Percentiles rank a stretch among this genome's conserved stretches.
phyloP scores from a whole-genome alignment of 331 rosid species.

The Quercus tomentella region DNA sequence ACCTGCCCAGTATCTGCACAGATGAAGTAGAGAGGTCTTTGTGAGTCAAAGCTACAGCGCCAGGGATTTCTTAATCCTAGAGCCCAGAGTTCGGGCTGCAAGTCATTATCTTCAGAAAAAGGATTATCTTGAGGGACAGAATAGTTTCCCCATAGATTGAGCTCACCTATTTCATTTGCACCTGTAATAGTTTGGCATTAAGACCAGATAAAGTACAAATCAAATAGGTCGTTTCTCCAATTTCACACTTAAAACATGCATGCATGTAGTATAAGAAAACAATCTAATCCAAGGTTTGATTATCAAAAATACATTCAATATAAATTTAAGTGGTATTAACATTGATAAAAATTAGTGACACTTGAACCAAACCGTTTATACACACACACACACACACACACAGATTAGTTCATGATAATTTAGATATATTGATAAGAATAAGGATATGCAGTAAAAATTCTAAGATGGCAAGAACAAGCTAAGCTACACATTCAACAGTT shows the following conservation, averaged over 20 bases:
- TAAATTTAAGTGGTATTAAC: no score
- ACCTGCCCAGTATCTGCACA: constrained; percentile 37
- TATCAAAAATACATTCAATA: no score
- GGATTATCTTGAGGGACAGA: constrained; percentile 35
- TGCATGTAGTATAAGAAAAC: neutral
- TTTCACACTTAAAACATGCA: neutral
- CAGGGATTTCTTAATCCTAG: constrained; percentile 30
- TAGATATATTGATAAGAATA: no score
- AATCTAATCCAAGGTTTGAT: no score
- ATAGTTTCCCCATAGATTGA: constrained; percentile 29
- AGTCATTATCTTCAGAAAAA: constrained; percentile 19
- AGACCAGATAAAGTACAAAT: neutral
- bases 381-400: no score
- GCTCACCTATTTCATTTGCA: constrained; percentile 13
- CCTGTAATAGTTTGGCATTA: constrained; percentile 9
- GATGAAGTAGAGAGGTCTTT: constrained; percentile 30
- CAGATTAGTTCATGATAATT: neutral
- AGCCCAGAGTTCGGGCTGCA: constrained; percentile 31
- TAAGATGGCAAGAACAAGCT: no score
- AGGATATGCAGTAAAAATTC: no score
- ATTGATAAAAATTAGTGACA: no score
- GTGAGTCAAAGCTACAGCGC: constrained; percentile 35
- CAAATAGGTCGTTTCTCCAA: neutral
- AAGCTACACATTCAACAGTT: neutral
- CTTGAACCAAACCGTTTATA: no score